Evolutionary conservation across 2,329 filamentous ascomycete species (phyloP).

Genomic region (Epichloe typhina): DNA sequence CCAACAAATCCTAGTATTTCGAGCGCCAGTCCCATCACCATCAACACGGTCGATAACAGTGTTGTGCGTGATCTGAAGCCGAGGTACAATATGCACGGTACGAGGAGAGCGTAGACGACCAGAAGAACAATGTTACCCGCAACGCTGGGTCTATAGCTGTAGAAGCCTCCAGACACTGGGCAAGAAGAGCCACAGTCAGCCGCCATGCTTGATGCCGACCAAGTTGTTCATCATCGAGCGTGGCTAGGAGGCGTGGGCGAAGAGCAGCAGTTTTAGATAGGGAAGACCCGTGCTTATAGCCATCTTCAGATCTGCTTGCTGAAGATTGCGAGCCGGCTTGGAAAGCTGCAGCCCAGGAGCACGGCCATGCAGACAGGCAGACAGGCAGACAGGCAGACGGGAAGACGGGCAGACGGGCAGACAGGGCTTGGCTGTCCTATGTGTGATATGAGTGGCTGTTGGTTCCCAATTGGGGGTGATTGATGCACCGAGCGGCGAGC

Average conservation of each 20-base stretch:
- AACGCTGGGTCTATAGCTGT: conserved; percentile 23
- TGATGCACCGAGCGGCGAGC: neutral
- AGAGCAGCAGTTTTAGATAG: conserved; percentile 6
- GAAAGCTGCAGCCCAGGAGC: conserved; percentile 1
- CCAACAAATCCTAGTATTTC: conserved; percentile 34
- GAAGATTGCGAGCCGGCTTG: neutral
- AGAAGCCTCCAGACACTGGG: conserved; percentile 23
- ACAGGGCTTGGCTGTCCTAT: neutral
- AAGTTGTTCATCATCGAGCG: conserved; percentile 13
- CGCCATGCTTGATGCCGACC: conserved; percentile 19
- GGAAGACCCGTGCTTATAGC: neutral
- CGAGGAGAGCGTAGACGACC: conserved; percentile 24
- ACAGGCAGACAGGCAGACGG: neutral
- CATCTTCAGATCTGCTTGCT: neutral
- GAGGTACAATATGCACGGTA: conserved; percentile 24
- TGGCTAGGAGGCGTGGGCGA: conserved; percentile 5
- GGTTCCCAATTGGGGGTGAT: neutral
- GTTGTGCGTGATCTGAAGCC: conserved; percentile 27
- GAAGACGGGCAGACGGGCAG: neutral
- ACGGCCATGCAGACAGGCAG: neutral
- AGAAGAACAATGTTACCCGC: conserved; percentile 28
- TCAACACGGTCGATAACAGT: conserved; percentile 26
- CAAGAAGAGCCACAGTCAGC: conserved; percentile 23
- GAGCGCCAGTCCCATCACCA: conserved; percentile 25
- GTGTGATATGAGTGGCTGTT: neutral